Conservation (phyloP, 2,329 filamentous ascomycete species). For the Penicillium sp. region DNA sequence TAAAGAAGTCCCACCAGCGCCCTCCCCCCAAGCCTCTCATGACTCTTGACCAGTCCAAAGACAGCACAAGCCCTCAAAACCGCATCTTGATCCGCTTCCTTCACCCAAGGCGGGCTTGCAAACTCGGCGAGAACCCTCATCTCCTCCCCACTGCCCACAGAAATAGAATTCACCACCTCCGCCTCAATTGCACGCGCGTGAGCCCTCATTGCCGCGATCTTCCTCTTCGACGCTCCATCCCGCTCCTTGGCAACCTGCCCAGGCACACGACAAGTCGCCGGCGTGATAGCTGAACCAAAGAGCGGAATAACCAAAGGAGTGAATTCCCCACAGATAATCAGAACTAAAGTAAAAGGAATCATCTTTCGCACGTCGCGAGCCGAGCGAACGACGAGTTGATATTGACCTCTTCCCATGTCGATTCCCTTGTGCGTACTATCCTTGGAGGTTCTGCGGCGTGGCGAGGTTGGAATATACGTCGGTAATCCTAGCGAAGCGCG, state of each 20-base stretch:
- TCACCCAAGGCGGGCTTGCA: conserved; percentile 20
- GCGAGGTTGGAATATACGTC: conserved; percentile 35
- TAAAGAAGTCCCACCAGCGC: conserved; percentile 47
- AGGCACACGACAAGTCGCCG: conserved; percentile 79
- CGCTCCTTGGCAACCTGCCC: conserved; percentile 63
- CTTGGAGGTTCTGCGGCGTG: conserved; percentile 15
- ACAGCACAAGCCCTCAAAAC: conserved; percentile 36
- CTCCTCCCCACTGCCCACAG: conserved; percentile 21
- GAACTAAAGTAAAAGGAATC: conserved; percentile 71
- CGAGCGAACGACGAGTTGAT: conserved; percentile 67
- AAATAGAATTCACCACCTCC: conserved; percentile 5
- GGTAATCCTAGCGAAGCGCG: conserved; percentile 31
- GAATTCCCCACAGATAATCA: conserved; percentile 80
- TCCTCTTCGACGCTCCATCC: conserved; percentile 50
- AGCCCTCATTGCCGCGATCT: conserved; percentile 24
- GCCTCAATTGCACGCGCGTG: conserved; percentile 21
- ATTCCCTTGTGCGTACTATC: conserved; percentile 5
- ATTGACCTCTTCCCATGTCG: conserved; percentile 62
- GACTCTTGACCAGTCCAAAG: conserved; percentile 31
- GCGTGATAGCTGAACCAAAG: conserved; percentile 67
- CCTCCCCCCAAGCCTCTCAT: conserved; percentile 42
- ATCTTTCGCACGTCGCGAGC: conserved; percentile 72
- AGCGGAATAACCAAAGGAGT: conserved; percentile 75
- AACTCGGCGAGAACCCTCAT: conserved; percentile 32
- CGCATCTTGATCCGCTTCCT: conserved; percentile 20